Evolutionary conservation across 208 protist species (phyloP), one percentile per base, ranked within the genome.

Genomic region (Novymonas esmeraldas): DNA sequence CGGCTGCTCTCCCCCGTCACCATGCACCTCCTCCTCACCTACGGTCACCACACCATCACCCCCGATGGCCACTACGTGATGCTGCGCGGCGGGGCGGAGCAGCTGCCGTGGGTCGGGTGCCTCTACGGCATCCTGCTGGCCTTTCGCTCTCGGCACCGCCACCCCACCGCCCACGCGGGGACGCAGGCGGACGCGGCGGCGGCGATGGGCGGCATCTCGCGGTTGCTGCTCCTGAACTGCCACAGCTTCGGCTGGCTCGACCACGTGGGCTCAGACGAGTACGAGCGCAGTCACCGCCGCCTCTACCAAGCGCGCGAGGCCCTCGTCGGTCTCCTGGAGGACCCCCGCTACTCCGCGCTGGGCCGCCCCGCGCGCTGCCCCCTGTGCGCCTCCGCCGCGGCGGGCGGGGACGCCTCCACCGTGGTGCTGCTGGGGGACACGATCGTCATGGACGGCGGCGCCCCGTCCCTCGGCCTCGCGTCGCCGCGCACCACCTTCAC

Each of bases 161-260:
- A 2, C 45, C 28, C 9, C 59, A 29, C 3, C 45, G 26, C 24
- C 13, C 29, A 48, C 36, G 22, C 28, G 28, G 56, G 11, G 22
- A 2, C 56, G 28, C 6, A 0, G 56, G 31, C 9, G 18, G 14
- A 20, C 36, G 64, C 20, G 11, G 7, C 57, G 0, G 13, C 41
- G 6, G 22, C 26, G 18, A 34, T 18, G 34, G 60, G 44, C 7
- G 26, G 49, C 44, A 71, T 84, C 28, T 84, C 75, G 7, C 76
- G 84, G 2, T 50, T 90, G n/a, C 52, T 85, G 28, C 51, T 87
- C 38, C 38, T 84, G n/a, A 90, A 90, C 73, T 90, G 84, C 74
- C 78, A 83, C 72, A 76, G 73, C 56, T 87, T 90, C 33, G 81
- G 81, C 28, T 87, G 81, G 78, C 55, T 85, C 28, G 79, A 90